phyloP scores from a whole-genome alignment of 352 stramenopile species.

The Thraustochytrium striatum region DNA sequence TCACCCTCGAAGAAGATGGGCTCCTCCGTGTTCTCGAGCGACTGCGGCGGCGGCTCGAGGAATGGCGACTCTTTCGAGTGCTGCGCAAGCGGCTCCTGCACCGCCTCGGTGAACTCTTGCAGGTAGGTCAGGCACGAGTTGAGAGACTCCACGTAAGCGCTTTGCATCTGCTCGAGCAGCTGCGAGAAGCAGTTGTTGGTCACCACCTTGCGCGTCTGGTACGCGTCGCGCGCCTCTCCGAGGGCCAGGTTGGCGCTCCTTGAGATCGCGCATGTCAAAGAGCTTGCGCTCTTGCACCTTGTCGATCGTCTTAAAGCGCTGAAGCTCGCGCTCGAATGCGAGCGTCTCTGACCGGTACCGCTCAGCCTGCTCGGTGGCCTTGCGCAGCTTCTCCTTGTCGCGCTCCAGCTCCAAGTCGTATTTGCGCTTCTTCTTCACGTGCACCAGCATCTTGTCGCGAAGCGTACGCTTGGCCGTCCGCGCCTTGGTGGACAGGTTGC shows the following conservation, averaged over 20 bases:
- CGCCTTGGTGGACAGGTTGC: slow-evolving; percentile 23
- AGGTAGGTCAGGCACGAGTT: slow-evolving; percentile 15
- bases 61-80: slow-evolving; percentile 4
- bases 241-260: not conserved
- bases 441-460: not conserved
- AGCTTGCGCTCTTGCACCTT: not conserved
- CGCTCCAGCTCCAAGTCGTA: not conserved
- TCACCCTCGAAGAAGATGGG: slow-evolving; percentile 42
- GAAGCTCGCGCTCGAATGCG: not conserved
- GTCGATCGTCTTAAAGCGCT: not conserved
- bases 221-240: not conserved
- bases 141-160: slow-evolving; percentile 13
- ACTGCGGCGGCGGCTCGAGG: not conserved
- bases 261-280: slow-evolving; percentile 2
- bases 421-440: slow-evolving; percentile 6
- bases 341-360: not conserved
- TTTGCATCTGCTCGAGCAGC: slow-evolving; percentile 20
- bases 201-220: not conserved
- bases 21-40: slow-evolving; percentile 26
- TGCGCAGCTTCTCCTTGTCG: not conserved
- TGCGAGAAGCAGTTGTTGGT: slow-evolving; percentile 34
- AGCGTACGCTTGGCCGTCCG: slow-evolving; percentile 6
- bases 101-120: slow-evolving; percentile 8
- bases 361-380: not conserved
- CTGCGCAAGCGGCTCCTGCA: not conserved